Evolutionary conservation across 257 asterid species (phyloP).

Genomic region (Striga asiatica): DNA sequence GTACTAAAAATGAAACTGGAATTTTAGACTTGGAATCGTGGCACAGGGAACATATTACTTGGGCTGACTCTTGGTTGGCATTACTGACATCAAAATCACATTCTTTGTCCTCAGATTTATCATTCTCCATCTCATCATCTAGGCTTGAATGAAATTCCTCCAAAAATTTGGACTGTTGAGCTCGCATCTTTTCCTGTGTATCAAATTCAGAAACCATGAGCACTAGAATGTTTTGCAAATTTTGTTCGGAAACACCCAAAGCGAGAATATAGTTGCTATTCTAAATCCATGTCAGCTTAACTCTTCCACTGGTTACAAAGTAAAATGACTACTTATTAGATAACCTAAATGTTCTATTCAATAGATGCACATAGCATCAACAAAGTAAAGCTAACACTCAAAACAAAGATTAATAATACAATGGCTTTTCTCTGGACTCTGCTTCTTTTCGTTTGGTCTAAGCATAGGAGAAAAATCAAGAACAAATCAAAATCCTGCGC

Average conservation of each 20-base stretch:
- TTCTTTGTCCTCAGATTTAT: conserved; percentile 36
- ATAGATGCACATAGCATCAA: conserved; percentile 8
- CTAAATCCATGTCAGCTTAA: not conserved
- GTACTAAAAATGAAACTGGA: conserved; percentile 79
- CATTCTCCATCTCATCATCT: conserved; percentile 51
- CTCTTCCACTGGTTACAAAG: not conserved
- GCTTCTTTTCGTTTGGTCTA: no score
- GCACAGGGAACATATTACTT: conserved; percentile 83
- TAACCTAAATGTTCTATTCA: conserved; percentile 10
- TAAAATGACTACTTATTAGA: conserved; percentile 4
- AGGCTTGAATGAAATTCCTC: conserved; percentile 45
- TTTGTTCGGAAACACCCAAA: conserved; percentile 13
- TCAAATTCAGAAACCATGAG: conserved; percentile 16
- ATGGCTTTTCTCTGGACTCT: no score
- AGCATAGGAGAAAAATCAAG: no score
- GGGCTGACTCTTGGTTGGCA: conserved; percentile 38
- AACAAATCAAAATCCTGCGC: no score
- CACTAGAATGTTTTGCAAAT: conserved; percentile 2
- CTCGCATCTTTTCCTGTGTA: conserved; percentile 80
- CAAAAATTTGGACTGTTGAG: conserved; percentile 80
- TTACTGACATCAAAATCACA: conserved; percentile 30
- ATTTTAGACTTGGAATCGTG: conserved; percentile 59
- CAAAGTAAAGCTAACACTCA: not conserved
- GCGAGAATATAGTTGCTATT: not conserved
- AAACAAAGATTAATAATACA: conserved; percentile 9